Conservation (phyloP, 2,329 filamentous ascomycete species). For the Aspergillus hortae region DNA sequence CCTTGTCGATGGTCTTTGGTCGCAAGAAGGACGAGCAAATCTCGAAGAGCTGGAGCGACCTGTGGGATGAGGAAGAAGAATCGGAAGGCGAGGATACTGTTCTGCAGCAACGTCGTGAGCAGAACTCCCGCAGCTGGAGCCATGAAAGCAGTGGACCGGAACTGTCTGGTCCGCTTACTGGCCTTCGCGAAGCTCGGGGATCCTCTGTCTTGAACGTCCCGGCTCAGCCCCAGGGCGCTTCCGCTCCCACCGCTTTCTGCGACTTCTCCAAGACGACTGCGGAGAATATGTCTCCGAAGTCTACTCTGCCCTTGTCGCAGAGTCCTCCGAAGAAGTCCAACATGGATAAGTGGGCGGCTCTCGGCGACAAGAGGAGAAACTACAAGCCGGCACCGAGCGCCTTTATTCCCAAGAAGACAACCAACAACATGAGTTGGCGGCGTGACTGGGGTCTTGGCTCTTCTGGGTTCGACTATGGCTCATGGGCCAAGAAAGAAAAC, state of each 20-base stretch:
- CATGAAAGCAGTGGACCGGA: conserved; percentile 63
- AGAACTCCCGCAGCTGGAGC: conserved; percentile 75
- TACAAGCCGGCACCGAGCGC: conserved; percentile 54
- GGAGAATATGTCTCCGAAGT: conserved; percentile 50
- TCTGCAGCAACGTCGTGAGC: conserved; percentile 56
- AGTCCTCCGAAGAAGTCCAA: conserved; percentile 53
- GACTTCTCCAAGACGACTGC: conserved; percentile 41
- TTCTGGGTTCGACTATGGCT: conserved; percentile 35
- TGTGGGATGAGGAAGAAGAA: conserved; percentile 89
- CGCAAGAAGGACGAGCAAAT: conserved; percentile 68
- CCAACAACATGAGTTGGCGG: conserved; percentile 40
- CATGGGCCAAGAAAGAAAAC: conserved; percentile 32
- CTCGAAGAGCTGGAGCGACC: conserved; percentile 98
- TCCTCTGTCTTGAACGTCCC: conserved; percentile 50
- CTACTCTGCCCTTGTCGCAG: conserved; percentile 49
- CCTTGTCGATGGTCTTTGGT: conserved; percentile 77
- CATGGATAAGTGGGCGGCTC: conserved; percentile 82
- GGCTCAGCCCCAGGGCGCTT: conserved; percentile 33
- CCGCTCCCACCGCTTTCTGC: conserved; percentile 11
- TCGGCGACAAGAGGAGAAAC: conserved; percentile 79
- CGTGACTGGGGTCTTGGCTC: conserved; percentile 39
- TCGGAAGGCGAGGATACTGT: conserved; percentile 59
- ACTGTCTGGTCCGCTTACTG: conserved; percentile 47
- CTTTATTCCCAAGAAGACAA: conserved; percentile 48
- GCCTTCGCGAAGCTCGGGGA: conserved; percentile 54